These are phyloP conservation scores for Monosporascus cannonballus DNA, from an alignment of 2,329 filamentous ascomycete species.

Conservation along the genomic window DNA sequence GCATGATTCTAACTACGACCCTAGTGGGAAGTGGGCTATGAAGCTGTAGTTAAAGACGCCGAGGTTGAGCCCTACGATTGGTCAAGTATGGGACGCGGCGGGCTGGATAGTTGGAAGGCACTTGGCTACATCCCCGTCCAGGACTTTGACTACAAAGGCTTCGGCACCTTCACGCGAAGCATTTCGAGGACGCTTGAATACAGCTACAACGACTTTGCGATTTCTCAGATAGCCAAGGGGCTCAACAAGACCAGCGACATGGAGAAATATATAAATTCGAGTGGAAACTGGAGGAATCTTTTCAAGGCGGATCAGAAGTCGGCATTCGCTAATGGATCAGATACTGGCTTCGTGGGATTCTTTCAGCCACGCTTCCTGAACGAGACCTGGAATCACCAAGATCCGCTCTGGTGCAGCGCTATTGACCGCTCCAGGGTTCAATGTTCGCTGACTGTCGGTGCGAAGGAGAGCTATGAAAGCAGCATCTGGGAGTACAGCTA, in stretches of 20 bases:
- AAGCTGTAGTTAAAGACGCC: slow-evolving; percentile 66
- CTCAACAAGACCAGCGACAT: slow-evolving; percentile 50
- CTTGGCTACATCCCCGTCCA: slow-evolving; percentile 66
- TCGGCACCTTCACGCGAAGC: slow-evolving; percentile 64
- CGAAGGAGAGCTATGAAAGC: slow-evolving; percentile 66
- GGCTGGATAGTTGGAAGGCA: slow-evolving; percentile 64
- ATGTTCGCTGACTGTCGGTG: slow-evolving; percentile 55
- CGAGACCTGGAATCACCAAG: slow-evolving; percentile 61
- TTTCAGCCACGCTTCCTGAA: slow-evolving; percentile 65
- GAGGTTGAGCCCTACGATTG: slow-evolving; percentile 66
- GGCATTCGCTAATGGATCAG: slow-evolving; percentile 40
- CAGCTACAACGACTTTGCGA: slow-evolving; percentile 69
- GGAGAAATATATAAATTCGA: slow-evolving; percentile 53
- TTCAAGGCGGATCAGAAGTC: slow-evolving; percentile 56
- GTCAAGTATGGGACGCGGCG: slow-evolving; percentile 64
- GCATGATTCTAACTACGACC: slow-evolving; percentile 8
- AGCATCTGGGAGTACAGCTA: slow-evolving; percentile 70
- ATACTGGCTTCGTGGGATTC: slow-evolving; percentile 65
- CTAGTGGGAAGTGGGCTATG: slow-evolving; percentile 62
- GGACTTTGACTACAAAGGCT: slow-evolving; percentile 59
- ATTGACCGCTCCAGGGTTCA: slow-evolving; percentile 46
- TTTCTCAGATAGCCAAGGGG: slow-evolving; percentile 54
- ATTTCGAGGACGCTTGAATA: slow-evolving; percentile 73
- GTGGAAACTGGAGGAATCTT: slow-evolving; percentile 62
- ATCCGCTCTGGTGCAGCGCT: slow-evolving; percentile 58